Conservation (phyloP, 192 early-diverging fungal species). For the Podila clonocystis region DNA sequence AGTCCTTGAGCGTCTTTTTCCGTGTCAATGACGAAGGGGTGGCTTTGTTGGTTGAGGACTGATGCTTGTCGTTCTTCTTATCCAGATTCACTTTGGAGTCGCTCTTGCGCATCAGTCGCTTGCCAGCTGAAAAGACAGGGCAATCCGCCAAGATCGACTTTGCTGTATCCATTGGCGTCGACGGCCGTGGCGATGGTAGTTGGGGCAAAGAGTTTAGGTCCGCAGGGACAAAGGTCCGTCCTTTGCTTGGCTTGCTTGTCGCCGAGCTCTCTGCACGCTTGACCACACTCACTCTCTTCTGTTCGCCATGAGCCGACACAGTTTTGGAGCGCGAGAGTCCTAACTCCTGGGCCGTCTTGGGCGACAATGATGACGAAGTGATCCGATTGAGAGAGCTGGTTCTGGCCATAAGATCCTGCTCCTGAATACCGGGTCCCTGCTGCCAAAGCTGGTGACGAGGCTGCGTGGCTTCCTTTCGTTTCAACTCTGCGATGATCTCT, state of each 20-base stretch:
- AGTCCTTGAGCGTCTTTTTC: conserved; percentile 29
- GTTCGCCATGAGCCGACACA: not conserved
- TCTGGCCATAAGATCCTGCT: not conserved
- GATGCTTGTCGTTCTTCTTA: not conserved
- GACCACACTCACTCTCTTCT: no score
- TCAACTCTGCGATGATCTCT: conserved; percentile 23
- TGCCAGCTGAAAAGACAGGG: not conserved
- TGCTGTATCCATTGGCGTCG: not conserved
- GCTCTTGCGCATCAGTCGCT: not conserved
- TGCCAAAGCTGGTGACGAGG: not conserved
- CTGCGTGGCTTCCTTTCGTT: conserved; percentile 6
- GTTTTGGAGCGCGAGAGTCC: conserved; percentile 23
- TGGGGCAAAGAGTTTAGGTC: not conserved
- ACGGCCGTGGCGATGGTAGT: not conserved
- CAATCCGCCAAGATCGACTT: not conserved
- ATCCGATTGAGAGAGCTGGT: conserved; percentile 25
- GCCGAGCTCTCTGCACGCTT: not conserved
- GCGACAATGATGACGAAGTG: conserved; percentile 5
- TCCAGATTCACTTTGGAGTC: not conserved
- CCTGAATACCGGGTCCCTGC: conserved; percentile 1
- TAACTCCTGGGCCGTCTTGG: conserved; percentile 3
- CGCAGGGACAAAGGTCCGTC: not conserved
- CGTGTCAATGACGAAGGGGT: conserved; percentile 1
- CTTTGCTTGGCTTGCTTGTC: not conserved
- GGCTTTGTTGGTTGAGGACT: not conserved